Base-by-base conservation (phyloP, 805 yeast genomes). In the Teunomyces cretensis region DNA sequence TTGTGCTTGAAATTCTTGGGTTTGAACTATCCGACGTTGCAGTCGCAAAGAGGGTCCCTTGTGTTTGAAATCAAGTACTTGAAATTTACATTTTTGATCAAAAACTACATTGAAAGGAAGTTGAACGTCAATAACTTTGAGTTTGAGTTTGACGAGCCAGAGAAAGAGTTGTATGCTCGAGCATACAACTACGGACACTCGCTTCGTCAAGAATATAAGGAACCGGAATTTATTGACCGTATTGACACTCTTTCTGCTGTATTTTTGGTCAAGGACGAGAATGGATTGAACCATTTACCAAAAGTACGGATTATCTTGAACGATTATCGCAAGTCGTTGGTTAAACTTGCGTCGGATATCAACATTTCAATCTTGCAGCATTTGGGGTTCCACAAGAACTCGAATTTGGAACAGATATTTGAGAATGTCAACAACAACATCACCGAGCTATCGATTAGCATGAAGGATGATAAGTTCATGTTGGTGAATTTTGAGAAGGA, bases 401-500 rank as follows among this genome's bases (percentile, higher is more conserved):
- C 74, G 2, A 61, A 60, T 27, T 53, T 72, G 39, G 72, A 72
- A 48, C 42, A 42, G 8, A 62, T 69, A 35, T 54, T 70, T 28
- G 55, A 55, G 14, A 55, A 54, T 27, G 71, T 67, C 11, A 59
- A 62, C 43, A 45, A 50, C 3, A 69, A 70, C 50, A 62, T 72
- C 40, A 55, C 45, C 13, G 45, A 44, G 13, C 61, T 72, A 35
- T 58, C 68, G 33, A 51, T 59, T 30, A 57, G 57, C 11, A 52
- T 52, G 38, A 51, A 58, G 44, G 75, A 71, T 47, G 64, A 62
- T 28, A 58, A 60, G 33, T 72, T 67, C 50, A 53, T 62, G 50
- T 54, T 72, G 53, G 55, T 69, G 13, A 70, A 70, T 48, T 68
- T 64, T 41, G 72, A 70, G 37, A 58, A 50, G 39, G 75, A 70